Evolutionary conservation across 768 basidiomycete species (phyloP), one percentile per base, ranked within the genome.

Genomic region (Tremella yokohamensis): DNA sequence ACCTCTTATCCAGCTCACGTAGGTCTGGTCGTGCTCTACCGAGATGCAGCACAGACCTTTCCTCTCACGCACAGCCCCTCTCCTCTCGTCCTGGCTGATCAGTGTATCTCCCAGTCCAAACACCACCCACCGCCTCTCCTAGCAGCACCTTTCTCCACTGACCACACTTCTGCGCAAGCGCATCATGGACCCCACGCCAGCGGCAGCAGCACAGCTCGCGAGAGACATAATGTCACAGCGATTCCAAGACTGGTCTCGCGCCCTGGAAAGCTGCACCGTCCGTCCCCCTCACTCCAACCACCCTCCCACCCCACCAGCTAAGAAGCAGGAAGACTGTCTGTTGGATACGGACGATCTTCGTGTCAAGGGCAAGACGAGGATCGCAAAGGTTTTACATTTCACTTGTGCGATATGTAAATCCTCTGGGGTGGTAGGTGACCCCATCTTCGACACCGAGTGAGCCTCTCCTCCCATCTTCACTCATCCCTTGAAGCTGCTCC

Each of bases 271-370:
- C 22, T 45, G 42, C 22, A 45, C 42, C 42, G 42, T 45, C 4
- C 22, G 42, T n/a, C n/a, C 22, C n/a, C 15, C 42, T 45, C 22
- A 18, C 42, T 45, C 42, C 42, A 45, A 18, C 42, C 18, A 11
- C 18, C 18, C 39, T 40, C 39, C 18, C 18, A 45, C 6, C 6
- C n/a, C 4, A 16, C 8, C 15, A 8, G 42, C 15, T 45, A 16
- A 45, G 8, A 22, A 16, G 19, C 37, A 57, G 56, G 47, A 47
- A 13, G 49, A 57, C 15, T 57, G 49, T 45, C 20, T 57, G 15
- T 44, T 57, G 19, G 56, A 57, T 26, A 57, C 48, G 22, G 56
- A 57, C 39, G 56, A 57, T 51, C 48, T 57, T 8, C 49, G 49
- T 24, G 40, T 57, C 4, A 15, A 37, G 13, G 49, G 56, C 22